Evolutionary conservation across 2,329 filamentous ascomycete genomes (phyloP).

Genomic region (Paracorniculantispora psalliotae): DNA sequence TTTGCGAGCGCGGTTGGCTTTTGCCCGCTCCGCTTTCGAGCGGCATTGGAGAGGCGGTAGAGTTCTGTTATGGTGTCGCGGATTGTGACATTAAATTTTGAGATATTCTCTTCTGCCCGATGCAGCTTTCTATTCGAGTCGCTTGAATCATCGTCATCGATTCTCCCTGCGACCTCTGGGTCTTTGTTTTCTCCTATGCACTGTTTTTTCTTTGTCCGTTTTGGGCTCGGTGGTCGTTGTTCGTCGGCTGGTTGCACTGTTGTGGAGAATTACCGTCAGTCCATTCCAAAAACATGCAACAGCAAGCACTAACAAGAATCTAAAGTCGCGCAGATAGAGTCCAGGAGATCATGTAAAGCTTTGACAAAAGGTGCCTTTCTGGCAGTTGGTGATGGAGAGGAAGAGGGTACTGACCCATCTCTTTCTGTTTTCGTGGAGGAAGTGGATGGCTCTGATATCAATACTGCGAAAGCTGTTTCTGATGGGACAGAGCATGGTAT

Average conservation of each 20-base stretch:
- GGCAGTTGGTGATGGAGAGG: background rate
- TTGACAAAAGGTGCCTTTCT: background rate
- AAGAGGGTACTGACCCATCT: background rate
- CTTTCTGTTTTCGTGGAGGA: background rate
- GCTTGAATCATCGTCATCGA: constrained; percentile 14
- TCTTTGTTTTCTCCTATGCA: constrained; percentile 3
- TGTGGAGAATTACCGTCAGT: background rate
- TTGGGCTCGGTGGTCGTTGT: background rate
- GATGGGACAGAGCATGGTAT: background rate
- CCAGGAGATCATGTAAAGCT: constrained; percentile 20
- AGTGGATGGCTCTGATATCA: background rate
- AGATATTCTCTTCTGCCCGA: constrained; percentile 18
- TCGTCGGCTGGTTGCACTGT: background rate
- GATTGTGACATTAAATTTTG: constrained; percentile 19
- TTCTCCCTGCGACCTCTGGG: constrained; percentile 15
- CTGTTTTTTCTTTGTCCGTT: background rate
- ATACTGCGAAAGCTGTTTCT: background rate
- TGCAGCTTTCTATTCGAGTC: constrained; percentile 15
- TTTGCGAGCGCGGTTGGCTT: constrained; percentile 20
- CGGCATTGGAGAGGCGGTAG: constrained; percentile 24
- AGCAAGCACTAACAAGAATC: background rate
- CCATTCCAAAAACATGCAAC: background rate
- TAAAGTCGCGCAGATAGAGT: background rate
- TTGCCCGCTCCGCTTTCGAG: constrained; percentile 24
- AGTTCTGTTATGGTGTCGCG: constrained; percentile 25